Base-by-base conservation (phyloP, 805 yeast species). In the Myxozyma kluyveri region DNA sequence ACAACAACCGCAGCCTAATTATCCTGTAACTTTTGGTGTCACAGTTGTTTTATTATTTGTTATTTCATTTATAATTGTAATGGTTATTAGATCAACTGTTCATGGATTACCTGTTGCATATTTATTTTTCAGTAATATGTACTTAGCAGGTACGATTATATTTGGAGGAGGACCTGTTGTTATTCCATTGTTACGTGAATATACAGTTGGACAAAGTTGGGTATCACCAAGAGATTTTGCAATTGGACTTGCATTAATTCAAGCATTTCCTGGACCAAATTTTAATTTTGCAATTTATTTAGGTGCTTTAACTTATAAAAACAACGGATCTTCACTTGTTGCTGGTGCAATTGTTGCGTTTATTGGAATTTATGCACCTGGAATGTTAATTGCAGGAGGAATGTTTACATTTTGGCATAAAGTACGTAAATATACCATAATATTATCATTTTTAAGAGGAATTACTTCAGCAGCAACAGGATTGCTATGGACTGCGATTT, bases 121-220 rank as follows among this genome's bases (percentile, higher is more conserved):
- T 17, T 19, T 45, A 23, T n/a, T 52, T 29, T 52, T 52, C 43
- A 42, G 48, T 38, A 48, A 47, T 26, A 39, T 52, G 42, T 52
- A 48, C 39, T 45, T 52, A 12, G 56, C 12, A 42, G 56, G 56
- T 12, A 54, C 59, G 2, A 52, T 54, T 33, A 54, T 54, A 4
- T 54, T 54, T 22, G 59, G 59, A 10, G 57, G 59, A 4, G 59
- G 59, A 6, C 57, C 59, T 1, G 57, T 54, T 18, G 57, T 54
- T 21, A 54, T 54, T 47, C 57, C 59, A 3, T 44, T 54, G 19
- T 40, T 54, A 23, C 59, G 59, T 5, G 49, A 52, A 24, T 54
- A 54, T 27, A 54, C 45, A 24, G 59, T 54, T 5, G n/a, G 49
- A 3, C 52, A 52, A 29, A 55, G 57, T 17, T 50, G 59, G 59